Conservation (phyloP, 2,329 filamentous ascomycete genomes). For the Pyrenophora graminea region DNA sequence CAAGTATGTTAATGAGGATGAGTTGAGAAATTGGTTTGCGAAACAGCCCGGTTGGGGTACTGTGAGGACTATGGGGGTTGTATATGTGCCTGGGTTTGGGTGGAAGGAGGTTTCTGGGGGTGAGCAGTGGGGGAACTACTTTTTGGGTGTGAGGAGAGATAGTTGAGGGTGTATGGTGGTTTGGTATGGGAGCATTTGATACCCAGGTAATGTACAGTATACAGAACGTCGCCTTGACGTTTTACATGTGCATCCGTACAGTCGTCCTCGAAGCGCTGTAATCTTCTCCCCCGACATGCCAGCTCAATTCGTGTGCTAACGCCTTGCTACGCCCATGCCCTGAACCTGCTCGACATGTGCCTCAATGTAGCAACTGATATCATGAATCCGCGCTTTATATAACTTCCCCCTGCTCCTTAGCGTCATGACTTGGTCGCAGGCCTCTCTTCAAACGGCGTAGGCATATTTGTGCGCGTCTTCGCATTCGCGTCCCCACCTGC, state of each 20-base stretch:
- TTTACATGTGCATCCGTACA: neutral
- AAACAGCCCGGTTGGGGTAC: slow-evolving; percentile 49
- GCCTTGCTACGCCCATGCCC: slow-evolving; percentile 1
- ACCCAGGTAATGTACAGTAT: slow-evolving; percentile 15
- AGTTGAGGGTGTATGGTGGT: neutral
- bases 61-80: slow-evolving; percentile 72
- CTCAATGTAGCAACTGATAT: neutral
- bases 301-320: neutral
- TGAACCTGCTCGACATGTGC: neutral
- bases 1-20: slow-evolving; percentile 89
- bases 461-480: slow-evolving; percentile 33
- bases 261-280: neutral
- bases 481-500: slow-evolving; percentile 1
- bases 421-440: slow-evolving; percentile 18
- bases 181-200: slow-evolving; percentile 7
- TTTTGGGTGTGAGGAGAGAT: slow-evolving; percentile 76
- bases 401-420: neutral
- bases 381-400: too few relatives aligned
- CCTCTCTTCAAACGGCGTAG: slow-evolving; percentile 33
- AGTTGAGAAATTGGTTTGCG: slow-evolving; percentile 62
- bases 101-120: slow-evolving; percentile 83
- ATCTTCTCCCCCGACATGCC: neutral
- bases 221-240: slow-evolving; percentile 1
- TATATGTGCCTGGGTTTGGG: slow-evolving; percentile 87
- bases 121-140: slow-evolving; percentile 92